Base-by-base conservation (phyloP, 78 protist genomes). In the Dictyostelium firmibasis region DNA sequence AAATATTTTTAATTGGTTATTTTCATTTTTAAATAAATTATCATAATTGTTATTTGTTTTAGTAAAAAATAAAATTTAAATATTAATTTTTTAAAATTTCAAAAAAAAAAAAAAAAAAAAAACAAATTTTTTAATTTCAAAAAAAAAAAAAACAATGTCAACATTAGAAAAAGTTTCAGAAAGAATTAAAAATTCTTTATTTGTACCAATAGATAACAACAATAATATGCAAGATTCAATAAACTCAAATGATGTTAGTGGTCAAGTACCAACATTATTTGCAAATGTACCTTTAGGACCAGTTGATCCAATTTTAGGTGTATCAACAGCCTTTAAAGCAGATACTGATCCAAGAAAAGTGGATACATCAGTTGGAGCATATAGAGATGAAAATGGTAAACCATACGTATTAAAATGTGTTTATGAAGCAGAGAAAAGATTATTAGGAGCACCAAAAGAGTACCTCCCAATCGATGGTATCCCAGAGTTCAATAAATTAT, bases 311-410 rank as follows among this genome's bases (percentile, higher is more conserved):
- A 91, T 97, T 29, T 70, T 97, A 7, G 98, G 97, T 41, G 91
- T 96, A 3, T 23, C 85, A 3, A 69, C n/a, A 31, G 97, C 97
- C 2, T 97, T 18, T 69, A 81, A 87, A 64, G 35, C 33, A 13
- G 98, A 97, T 96, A 25, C 97, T 31, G 38, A 91, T 16, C 92
- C 96, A 41, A 74, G 85, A 10, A 98, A 96, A 92, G 86, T 98
- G 50, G 95, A 96, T 77, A 72, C 97, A 11, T 94, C 92, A 20
- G 95, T 98, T 47, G 99, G 99, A 23, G 99, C 99, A 27, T 99
- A 98, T 97, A 95, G 99, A 38, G 91, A 36, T 84, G 99, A 92
- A n/a, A 60, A 97, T 27, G 99, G 98, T 23, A 95, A 97, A 87
- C 99, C 99, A 57, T 95, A 29, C 85, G 97, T 99, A 11, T 97